Evolutionary conservation across 2,329 filamentous ascomycete genomes (phyloP), one percentile per base, ranked within the genome.

Genomic region (Alternaria sp.): DNA sequence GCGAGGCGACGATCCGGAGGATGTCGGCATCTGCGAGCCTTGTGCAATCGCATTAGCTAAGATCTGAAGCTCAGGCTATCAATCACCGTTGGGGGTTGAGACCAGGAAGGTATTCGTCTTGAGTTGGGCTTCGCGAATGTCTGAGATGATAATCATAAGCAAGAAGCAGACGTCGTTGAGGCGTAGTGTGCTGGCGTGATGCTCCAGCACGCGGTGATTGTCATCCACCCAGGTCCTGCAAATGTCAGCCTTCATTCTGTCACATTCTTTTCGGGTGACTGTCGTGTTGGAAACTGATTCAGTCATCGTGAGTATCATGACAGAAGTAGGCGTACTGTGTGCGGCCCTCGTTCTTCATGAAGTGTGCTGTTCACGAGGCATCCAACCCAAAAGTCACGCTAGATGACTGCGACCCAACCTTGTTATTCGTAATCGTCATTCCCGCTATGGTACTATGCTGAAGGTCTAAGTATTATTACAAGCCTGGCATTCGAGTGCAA

Each of bases 381-480:
- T n/a, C 36, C 9, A 3, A n/a, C 5, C 3, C 16, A 0, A 9
- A 8, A 10, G 11, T 3, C 22, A 40, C 20, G 22, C n/a, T 16
- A 45, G 10, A 51, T 43, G 27, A 49, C 18, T 18, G 41, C 22
- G 43, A 45, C 18, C 18, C n/a, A 36, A 30, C 36, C 34, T 48
- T 48, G 45, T 54, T 46, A 20, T 53, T 58, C 54, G 34, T 61
- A 38, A 40, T 64, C 57, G 60, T 66, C 50, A 62, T 63, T 57
- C 60, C 64, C 56, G 57, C 48, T 59, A 53, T 71, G 48, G 60
- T 63, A 50, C 57, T 51, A 55, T 52, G 66, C 55, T 65, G 66
- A 59, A 65, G 46, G 55, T 74, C 68, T 74, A 77, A 73, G 62
- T 72, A 74, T 71, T 74, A 73, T 67, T 78, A 77, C 73, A 77